Percentiles rank a stretch among this genome's conserved stretches.
Evolutionary conservation across 129 eudicot genomes (phyloP).

Genomic region (Ambrosia trifida): DNA sequence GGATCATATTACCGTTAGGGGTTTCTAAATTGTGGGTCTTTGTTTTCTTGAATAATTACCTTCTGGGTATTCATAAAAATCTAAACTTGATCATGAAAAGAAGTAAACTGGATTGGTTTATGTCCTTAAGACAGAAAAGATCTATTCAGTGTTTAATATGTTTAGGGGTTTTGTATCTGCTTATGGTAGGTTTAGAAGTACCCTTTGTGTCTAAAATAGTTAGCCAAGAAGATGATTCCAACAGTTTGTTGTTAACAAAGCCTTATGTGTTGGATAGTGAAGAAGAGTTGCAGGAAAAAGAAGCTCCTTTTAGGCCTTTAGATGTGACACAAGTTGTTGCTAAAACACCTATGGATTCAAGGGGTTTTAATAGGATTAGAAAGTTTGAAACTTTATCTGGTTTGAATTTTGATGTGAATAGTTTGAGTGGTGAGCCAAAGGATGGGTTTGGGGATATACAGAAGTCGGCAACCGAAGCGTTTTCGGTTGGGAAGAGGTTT

Average conservation of each 20-base stretch:
- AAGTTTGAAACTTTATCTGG: slow-evolving; percentile 53
- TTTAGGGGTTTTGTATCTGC: slow-evolving; percentile 56
- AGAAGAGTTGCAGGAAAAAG: slow-evolving; percentile 57
- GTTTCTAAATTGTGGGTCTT: slow-evolving; percentile 19
- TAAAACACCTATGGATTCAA: slow-evolving; percentile 38
- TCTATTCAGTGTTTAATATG: slow-evolving; percentile 55
- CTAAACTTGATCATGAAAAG: slow-evolving; percentile 41
- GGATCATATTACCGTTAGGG: slow-evolving; percentile 26
- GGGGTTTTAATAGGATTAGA: slow-evolving; percentile 29
- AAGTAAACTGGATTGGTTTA: slow-evolving; percentile 47
- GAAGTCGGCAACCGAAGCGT: slow-evolving; percentile 67
- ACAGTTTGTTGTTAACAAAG: slow-evolving; percentile 29
- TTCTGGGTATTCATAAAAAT: not conserved
- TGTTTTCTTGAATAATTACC: slow-evolving; percentile 11
- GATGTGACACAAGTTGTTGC: slow-evolving; percentile 37
- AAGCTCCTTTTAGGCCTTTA: slow-evolving; percentile 69
- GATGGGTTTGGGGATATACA: slow-evolving; percentile 68
- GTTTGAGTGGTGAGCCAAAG: slow-evolving; percentile 43
- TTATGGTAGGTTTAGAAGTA: slow-evolving; percentile 62
- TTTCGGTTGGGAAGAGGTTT: slow-evolving; percentile 56
- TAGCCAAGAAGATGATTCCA: slow-evolving; percentile 41
- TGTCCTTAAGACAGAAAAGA: slow-evolving; percentile 53
- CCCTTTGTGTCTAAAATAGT: slow-evolving; percentile 67
- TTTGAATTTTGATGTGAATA: slow-evolving; percentile 54
- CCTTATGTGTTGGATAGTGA: slow-evolving; percentile 51